A percentile compares a stretch with the other conserved stretches of the same genome.
These are phyloP conservation scores for Fusarium penzigii DNA, from an alignment of 2,329 filamentous ascomycete species.

Conservation along the genomic window DNA sequence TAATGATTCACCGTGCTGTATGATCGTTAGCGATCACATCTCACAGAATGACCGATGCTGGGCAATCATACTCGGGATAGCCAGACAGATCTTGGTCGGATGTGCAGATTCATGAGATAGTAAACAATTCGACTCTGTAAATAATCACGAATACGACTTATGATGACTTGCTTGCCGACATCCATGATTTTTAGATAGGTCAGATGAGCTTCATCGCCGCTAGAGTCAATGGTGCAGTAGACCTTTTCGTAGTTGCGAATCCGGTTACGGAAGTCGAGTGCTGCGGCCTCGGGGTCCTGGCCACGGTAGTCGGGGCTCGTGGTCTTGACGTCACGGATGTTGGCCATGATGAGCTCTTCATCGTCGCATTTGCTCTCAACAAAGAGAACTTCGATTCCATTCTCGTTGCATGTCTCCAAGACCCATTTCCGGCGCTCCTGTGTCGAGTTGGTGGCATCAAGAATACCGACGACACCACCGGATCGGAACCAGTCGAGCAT, in stretches of 20 bases:
- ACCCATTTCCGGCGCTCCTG: constrained; percentile 91
- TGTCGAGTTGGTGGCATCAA: constrained; percentile 97
- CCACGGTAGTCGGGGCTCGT: constrained; percentile 93
- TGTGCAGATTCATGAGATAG: constrained; percentile 98
- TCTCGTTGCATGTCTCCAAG: constrained; percentile 70
- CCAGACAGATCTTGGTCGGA: constrained; percentile 95
- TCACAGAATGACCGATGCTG: background rate
- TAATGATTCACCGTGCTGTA: constrained; percentile 86
- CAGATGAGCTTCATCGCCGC: constrained; percentile 75
- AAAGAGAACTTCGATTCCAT: constrained; percentile 87
- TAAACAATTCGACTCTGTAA: constrained; percentile 95
- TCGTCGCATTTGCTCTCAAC: constrained; percentile 98
- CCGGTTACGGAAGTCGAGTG: constrained; percentile 87
- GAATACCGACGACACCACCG: constrained; percentile 83
- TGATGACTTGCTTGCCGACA: constrained; percentile 92
- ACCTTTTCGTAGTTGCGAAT: constrained; percentile 98
- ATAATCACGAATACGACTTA: constrained; percentile 97
- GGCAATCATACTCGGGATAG: constrained; percentile 72
- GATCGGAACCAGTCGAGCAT: constrained; percentile 91
- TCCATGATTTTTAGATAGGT: constrained; percentile 98
- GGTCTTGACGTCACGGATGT: constrained; percentile 96
- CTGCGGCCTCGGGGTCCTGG: constrained; percentile 89
- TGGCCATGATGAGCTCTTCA: constrained; percentile 95
- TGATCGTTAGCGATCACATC: constrained; percentile 6
- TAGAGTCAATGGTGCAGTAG: constrained; percentile 87